A percentile compares a stretch with the other conserved stretches of the same genome.
These are phyloP conservation scores for Ilex aquifolium DNA, from an alignment of 257 asterid species.

Conservation along the genomic window DNA sequence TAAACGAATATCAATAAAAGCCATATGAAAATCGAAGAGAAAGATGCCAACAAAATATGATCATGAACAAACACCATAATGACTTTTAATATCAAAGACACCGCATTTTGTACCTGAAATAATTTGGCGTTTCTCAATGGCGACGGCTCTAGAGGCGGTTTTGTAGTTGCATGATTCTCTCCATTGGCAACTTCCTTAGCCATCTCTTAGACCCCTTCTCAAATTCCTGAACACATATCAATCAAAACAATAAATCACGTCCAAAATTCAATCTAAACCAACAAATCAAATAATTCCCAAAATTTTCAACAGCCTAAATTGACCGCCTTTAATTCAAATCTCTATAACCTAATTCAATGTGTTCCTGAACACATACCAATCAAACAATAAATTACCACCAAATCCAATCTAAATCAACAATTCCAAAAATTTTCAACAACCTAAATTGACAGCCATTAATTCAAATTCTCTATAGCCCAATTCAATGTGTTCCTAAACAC, in stretches of 20 bases:
- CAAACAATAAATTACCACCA: no score
- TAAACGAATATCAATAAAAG: background rate
- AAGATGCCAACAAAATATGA: background rate
- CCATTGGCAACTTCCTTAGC: no score
- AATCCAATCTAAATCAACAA: no score
- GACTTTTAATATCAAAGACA: background rate
- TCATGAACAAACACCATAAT: background rate
- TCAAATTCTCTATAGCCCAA: no score
- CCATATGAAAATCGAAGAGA: background rate
- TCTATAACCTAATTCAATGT: no score
- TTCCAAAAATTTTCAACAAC: no score
- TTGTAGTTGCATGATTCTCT: constrained; percentile 3
- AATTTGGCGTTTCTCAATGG: constrained; percentile 88
- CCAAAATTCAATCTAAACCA: background rate
- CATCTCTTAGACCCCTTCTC: constrained; percentile 7
- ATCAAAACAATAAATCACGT: background rate
- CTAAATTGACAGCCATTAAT: no score
- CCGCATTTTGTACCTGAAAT: constrained; percentile 46
- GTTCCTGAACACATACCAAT: no score
- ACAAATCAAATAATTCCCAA: no score
- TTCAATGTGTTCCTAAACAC: no score
- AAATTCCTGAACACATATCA: constrained; percentile 13
- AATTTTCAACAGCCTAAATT: no score
- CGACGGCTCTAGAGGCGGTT: constrained; percentile 95
- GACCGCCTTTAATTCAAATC: no score